These are phyloP conservation scores for Hyaloscypha hepaticicola DNA, from an alignment of 495 filamentous ascomycete genomes.

Conservation along the genomic window DNA sequence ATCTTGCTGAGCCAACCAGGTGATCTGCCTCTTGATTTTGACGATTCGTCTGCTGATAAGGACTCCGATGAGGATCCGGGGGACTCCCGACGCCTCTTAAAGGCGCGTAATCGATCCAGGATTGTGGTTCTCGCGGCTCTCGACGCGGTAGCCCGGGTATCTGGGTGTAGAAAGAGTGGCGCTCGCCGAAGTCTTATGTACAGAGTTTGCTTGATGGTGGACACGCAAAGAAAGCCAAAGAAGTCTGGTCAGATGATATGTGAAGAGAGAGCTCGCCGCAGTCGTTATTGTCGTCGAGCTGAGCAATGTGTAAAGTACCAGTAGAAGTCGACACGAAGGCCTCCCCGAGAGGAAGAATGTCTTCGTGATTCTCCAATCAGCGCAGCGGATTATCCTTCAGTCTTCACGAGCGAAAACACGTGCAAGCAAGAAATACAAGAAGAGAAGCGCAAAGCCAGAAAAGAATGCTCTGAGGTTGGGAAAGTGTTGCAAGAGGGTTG, in stretches of 20 bases:
- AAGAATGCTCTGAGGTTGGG: not conserved
- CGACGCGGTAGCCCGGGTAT: conserved; percentile 6
- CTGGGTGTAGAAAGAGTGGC: not conserved
- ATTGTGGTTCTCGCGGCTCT: conserved; percentile 19
- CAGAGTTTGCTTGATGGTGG: not conserved
- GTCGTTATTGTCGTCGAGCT: not conserved
- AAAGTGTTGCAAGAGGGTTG: not conserved
- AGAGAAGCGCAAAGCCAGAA: not conserved
- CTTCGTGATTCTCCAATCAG: not conserved
- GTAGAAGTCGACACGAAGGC: not conserved
- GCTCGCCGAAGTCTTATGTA: conserved; percentile 11
- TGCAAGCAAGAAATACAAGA: not conserved
- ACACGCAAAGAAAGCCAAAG: conserved; percentile 4
- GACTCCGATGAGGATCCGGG: conserved; percentile 5
- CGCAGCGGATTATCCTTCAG: not conserved
- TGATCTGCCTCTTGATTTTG: conserved; percentile 23
- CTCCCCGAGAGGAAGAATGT: not conserved
- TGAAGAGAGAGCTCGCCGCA: not conserved
- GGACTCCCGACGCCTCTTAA: conserved; percentile 30
- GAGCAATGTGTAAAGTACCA: not conserved
- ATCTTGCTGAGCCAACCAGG: conserved; percentile 31
- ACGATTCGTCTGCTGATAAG: not conserved
- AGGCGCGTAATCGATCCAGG: conserved; percentile 33
- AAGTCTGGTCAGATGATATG: conserved; percentile 9
- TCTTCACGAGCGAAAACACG: not conserved